These are phyloP conservation scores for Musa balbisiana DNA, from an alignment of 202 grass and related monocot species.

Conservation along the genomic window DNA sequence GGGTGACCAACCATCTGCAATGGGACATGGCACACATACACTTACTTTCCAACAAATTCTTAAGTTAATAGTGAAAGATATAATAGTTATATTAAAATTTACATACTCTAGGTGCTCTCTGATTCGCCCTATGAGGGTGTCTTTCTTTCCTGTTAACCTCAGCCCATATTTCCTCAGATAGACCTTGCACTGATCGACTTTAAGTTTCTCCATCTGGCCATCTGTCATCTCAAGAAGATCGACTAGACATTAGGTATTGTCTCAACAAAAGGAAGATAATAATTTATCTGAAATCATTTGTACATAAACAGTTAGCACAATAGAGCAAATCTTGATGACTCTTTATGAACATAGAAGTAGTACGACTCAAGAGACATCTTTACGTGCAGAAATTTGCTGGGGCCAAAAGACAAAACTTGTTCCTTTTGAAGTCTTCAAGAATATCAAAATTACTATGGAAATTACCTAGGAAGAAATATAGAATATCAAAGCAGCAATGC, in stretches of 20 bases:
- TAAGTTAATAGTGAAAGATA: neutral
- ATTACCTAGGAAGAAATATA: no score
- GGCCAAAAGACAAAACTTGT: no score
- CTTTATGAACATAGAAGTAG: no score
- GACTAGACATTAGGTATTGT: neutral
- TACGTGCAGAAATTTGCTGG: no score
- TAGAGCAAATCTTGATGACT: no score
- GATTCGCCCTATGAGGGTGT: slow-evolving; percentile 46
- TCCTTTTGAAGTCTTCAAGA: no score
- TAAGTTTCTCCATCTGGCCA: slow-evolving; percentile 46
- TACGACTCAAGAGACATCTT: no score
- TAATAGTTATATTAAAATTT: slow-evolving; percentile 3
- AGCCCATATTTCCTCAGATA: slow-evolving; percentile 63
- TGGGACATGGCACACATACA: no score
- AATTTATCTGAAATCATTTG: neutral
- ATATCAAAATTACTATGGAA: no score
- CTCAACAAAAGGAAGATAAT: neutral
- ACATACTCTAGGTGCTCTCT: slow-evolving; percentile 48
- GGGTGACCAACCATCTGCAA: neutral
- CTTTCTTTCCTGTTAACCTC: slow-evolving; percentile 59
- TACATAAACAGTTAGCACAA: neutral
- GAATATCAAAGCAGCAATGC: no score
- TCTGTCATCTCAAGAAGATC: slow-evolving; percentile 27
- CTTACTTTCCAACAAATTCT: neutral
- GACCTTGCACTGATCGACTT: slow-evolving; percentile 53